Base-by-base conservation (phyloP, 2,329 filamentous ascomycete genomes). In the Neofusicoccum cordaticola region DNA sequence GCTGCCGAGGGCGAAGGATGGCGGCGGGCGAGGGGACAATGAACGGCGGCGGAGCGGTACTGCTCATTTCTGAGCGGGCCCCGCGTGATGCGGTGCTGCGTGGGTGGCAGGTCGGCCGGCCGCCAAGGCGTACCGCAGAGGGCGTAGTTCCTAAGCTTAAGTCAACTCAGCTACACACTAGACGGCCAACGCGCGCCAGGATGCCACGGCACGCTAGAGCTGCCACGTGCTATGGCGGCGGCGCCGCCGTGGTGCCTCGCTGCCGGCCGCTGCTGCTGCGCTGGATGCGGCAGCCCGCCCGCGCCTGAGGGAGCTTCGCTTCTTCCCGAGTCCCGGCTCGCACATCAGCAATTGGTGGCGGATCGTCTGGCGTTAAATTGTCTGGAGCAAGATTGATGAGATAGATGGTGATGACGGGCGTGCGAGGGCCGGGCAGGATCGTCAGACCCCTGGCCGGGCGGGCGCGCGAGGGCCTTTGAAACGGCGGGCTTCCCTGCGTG, bases 31-130 rank as follows among this genome's bases (percentile, higher is more conserved):
- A 53, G 47, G 60, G 60, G 48, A 42, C 45, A 19, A 17, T 42
- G 52, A 37, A 37, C 17, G 35, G 19, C 31, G 37, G 52, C 52
- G 52, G 52, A 56, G 53, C 53, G 39, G 53, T 44, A 58, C 53
- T 58, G 53, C 53, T 58, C 53, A 58, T 58, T 58, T 58, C 53
- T 58, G 27, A 60, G 42, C 56, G 31, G 27, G 17, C 44, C 31
- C 41, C 56, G 56, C 56, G 56, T 60, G 56, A 60, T 60, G 56
- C 56, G 56, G 56, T 60, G 53, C 53, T 58, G 56, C 56, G 41
- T 47, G 56, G 42, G 15, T 60, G 41, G 56, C 39, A 22, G 37
- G 37, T 15, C 11, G 37, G 13, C 37, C 11, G 37, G 11, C 22
- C 41, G 56, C 41, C 56, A 60, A 60, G 56, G n/a, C 15, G 42